Evolutionary conservation across 2,329 filamentous ascomycete genomes (phyloP).

Genomic region (Colletotrichum endophyticum): DNA sequence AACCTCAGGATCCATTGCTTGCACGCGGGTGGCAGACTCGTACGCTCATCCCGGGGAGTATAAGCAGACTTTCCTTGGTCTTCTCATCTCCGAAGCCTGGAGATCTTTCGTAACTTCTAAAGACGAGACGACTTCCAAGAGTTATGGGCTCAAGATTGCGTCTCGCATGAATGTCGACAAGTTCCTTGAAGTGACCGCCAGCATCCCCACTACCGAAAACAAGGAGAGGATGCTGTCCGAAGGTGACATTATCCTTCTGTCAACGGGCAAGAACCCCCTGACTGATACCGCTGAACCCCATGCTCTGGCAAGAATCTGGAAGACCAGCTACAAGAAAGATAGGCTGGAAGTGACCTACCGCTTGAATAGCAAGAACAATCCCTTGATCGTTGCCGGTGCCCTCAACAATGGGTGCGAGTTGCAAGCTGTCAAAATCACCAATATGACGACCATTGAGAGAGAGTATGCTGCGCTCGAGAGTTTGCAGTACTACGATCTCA

Average conservation of each 20-base stretch:
- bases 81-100: constrained; percentile 94
- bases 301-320: constrained; percentile 84
- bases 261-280: constrained; percentile 74
- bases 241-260: constrained; percentile 89
- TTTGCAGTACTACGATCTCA: constrained; percentile 93
- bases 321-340: constrained; percentile 80
- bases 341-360: constrained; percentile 86
- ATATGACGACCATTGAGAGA: constrained; percentile 92
- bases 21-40: constrained; percentile 76
- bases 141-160: constrained; percentile 86
- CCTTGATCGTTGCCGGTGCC: constrained; percentile 55
- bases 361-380: constrained; percentile 70
- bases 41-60: constrained; percentile 82
- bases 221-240: constrained; percentile 78
- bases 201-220: constrained; percentile 72
- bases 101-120: constrained; percentile 89
- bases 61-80: constrained; percentile 86
- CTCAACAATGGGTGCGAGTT: constrained; percentile 75
- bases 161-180: constrained; percentile 90
- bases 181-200: constrained; percentile 89
- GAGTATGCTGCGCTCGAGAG: constrained; percentile 93
- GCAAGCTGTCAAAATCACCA: constrained; percentile 83
- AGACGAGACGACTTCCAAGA: constrained; percentile 80
- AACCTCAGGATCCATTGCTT: constrained; percentile 60
- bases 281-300: constrained; percentile 70